Evolutionary conservation across 768 basidiomycete species (phyloP), one percentile per base, ranked within the genome.

Genomic region (Asterophora lycoperdoides): DNA sequence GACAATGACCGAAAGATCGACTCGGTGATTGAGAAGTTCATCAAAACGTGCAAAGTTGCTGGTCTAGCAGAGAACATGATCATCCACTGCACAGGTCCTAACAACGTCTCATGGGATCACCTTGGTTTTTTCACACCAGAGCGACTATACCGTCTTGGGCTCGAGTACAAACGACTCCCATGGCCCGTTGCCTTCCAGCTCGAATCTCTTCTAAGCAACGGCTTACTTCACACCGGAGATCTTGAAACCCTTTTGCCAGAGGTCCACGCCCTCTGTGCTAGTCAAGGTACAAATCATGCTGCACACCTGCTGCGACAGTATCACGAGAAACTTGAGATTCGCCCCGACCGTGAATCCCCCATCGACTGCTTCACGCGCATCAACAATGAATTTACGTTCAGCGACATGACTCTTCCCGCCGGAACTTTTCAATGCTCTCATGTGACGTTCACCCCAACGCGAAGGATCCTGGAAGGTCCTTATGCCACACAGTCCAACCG

Each of bases 181-280:
- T 91, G 86, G 85, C 64, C 69, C 4, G 73, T 89, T 28, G 84
- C 83, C 0, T 93, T 90, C 60, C 90, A 93, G 62, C 67, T 90
- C 23, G 88, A 88, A 61, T 77, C 80, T 0, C 68, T 89, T 9
- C 62, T 92, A 5, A 79, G 71, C 18, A 86, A 84, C 51, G 77
- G 78, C 0, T 64, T 79, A 15, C 69, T 91, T 17, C 79, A 81
- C 50, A 81, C 86, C 0, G 64, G 65, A 7, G 84, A 89, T 29
- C 37, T 92, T 1, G 59, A 65, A 4, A 57, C 64, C 5, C 65
- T 89, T 33, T 63, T 73, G 14, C 69, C 71, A 1, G 61, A 59
- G 4, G 68, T 89, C 35, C 65, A 70, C 18, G 48, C 60, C 0
- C 62, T 87, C 9, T 68, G 70, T 44, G 60, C 52, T 20, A 15